Conservation (phyloP, 2,329 filamentous ascomycete genomes). For the Cercospora sp. region DNA sequence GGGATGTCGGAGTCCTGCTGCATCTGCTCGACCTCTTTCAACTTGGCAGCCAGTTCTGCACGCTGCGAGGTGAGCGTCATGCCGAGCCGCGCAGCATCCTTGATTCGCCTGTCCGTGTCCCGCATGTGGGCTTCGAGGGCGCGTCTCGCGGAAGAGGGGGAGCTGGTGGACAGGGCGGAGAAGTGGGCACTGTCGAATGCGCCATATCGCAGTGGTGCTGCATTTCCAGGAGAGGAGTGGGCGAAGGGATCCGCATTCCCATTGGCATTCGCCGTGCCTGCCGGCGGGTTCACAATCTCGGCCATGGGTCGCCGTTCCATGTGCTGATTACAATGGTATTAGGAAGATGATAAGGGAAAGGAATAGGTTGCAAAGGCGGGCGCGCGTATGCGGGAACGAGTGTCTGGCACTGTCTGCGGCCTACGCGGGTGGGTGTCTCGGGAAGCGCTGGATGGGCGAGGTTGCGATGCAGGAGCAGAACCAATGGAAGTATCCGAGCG, state of each 20-base stretch:
- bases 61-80: conserved; percentile 85
- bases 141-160: conserved; percentile 81
- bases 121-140: conserved; percentile 87
- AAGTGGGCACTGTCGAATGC: conserved; percentile 77
- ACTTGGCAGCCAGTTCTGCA: conserved; percentile 74
- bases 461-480: background rate
- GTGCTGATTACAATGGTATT: conserved; percentile 13
- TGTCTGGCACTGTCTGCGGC: conserved; percentile 7
- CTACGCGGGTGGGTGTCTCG: conserved; percentile 18
- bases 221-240: conserved; percentile 36
- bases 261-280: conserved; percentile 44
- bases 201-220: conserved; percentile 67
- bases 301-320: conserved; percentile 40
- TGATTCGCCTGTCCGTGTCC: conserved; percentile 87
- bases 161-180: conserved; percentile 71
- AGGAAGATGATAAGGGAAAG: conserved; percentile 13
- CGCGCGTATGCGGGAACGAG: conserved; percentile 17
- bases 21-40: conserved; percentile 78
- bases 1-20: conserved; percentile 69
- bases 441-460: conserved; percentile 12
- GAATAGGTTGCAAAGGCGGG: conserved; percentile 4
- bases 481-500: background rate
- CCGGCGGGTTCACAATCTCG: conserved; percentile 43
- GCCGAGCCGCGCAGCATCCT: conserved; percentile 86
- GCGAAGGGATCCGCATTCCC: conserved; percentile 48